phyloP scores from a whole-genome alignment of 1,284 basidiomycete species.

The Moesziomyces sp. region DNA sequence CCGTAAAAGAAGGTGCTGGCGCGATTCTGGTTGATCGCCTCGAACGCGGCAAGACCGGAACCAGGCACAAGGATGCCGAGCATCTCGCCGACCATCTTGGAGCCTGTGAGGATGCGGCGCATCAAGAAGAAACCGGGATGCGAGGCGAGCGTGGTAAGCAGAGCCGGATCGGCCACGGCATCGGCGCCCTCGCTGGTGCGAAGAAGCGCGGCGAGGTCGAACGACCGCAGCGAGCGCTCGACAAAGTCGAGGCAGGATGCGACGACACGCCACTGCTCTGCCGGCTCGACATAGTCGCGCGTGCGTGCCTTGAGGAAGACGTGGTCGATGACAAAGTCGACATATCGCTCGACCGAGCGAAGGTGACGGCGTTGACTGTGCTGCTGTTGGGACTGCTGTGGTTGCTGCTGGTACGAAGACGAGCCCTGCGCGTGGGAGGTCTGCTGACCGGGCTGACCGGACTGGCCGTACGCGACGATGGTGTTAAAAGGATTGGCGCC shows the following conservation, averaged over 20 bases:
- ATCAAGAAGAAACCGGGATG: conserved; percentile 92
- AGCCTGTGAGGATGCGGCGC: conserved; percentile 79
- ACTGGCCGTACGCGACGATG: conserved; percentile 35
- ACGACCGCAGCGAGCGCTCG: conserved; percentile 82
- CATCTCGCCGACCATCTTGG: conserved; percentile 77
- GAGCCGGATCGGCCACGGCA: conserved; percentile 57
- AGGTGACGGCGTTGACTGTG: conserved; percentile 26
- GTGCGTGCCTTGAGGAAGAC: conserved; percentile 75
- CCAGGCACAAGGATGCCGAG: conserved; percentile 75
- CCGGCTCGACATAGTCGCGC: conserved; percentile 79
- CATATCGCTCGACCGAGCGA: conserved; percentile 77
- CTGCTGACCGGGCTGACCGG: not conserved
- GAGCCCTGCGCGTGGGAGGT: conserved; percentile 23
- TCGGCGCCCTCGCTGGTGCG: conserved; percentile 34
- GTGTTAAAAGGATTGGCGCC: conserved; percentile 43
- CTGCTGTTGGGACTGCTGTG: conserved; percentile 23
- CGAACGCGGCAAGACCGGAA: conserved; percentile 57
- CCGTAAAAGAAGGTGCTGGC: conserved; percentile 77
- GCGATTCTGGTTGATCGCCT: conserved; percentile 75
- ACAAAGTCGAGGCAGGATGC: conserved; percentile 86
- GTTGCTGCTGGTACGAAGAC: conserved; percentile 7
- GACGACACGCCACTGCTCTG: conserved; percentile 87
- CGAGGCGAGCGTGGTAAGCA: conserved; percentile 64
- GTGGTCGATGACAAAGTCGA: conserved; percentile 86
- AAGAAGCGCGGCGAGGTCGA: conserved; percentile 74